phyloP scores from a whole-genome alignment of 768 basidiomycete genomes.

The Auricularia cornea region DNA sequence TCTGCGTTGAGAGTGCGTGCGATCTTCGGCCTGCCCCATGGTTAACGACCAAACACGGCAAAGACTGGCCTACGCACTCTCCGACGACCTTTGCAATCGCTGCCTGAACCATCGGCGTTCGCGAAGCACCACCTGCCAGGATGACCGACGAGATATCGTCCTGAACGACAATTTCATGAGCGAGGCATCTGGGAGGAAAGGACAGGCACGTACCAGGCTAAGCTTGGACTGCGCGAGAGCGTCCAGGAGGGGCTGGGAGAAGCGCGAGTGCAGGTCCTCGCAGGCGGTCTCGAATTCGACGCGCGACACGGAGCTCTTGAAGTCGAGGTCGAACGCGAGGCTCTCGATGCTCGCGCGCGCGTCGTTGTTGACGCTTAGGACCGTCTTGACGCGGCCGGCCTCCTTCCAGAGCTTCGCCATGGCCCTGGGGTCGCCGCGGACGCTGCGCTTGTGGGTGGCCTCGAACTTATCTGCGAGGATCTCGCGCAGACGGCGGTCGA shows the following conservation, averaged over 20 bases:
- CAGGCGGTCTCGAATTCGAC: slow-evolving; percentile 71
- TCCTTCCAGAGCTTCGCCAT: slow-evolving; percentile 96
- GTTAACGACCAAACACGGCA: not conserved
- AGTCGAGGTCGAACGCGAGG: slow-evolving; percentile 84
- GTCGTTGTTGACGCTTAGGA: slow-evolving; percentile 88
- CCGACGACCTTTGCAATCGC: slow-evolving; percentile 73
- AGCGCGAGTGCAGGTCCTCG: slow-evolving; percentile 53
- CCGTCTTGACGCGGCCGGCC: slow-evolving; percentile 80
- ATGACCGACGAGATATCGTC: slow-evolving; percentile 80
- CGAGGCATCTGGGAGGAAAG: not conserved
- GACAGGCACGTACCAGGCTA: slow-evolving; percentile 41
- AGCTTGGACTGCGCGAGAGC: slow-evolving; percentile 62
- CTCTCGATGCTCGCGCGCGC: slow-evolving; percentile 69
- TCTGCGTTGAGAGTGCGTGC: slow-evolving; percentile 95
- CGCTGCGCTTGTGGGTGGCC: slow-evolving; percentile 20
- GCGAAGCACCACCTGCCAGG: slow-evolving; percentile 82
- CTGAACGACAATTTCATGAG: slow-evolving; percentile 25
- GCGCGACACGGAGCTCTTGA: slow-evolving; percentile 68
- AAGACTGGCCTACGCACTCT: slow-evolving; percentile 40
- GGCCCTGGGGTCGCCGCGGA: slow-evolving; percentile 66
- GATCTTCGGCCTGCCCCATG: slow-evolving; percentile 67
- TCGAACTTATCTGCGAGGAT: slow-evolving; percentile 72
- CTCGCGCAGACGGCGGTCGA: slow-evolving; percentile 77
- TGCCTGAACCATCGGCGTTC: slow-evolving; percentile 86
- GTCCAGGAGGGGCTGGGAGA: slow-evolving; percentile 64